phyloP scores from a whole-genome alignment of 1,139 yeast species.

The Hyphopichia burtonii region DNA sequence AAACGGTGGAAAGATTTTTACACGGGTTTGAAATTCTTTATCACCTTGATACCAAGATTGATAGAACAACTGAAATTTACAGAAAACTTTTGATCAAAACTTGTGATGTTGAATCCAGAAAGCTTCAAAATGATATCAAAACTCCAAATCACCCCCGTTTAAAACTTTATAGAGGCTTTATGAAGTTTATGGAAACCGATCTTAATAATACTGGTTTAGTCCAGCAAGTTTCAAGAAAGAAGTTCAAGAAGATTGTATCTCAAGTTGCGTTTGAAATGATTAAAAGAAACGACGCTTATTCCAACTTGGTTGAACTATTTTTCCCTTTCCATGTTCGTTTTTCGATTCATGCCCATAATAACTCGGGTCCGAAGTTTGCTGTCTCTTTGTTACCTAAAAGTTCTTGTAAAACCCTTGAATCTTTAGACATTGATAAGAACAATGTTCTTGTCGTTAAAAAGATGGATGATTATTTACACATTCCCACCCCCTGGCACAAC shows the following conservation, averaged over 20 bases:
- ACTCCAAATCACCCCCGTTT: conserved; percentile 51
- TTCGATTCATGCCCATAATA: conserved; percentile 61
- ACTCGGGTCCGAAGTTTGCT: conserved; percentile 60
- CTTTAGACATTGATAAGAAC: conserved; percentile 30
- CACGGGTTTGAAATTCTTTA: conserved; percentile 27
- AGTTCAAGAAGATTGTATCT: conserved; percentile 49
- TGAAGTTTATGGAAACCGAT: conserved; percentile 61
- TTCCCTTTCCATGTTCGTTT: conserved; percentile 60
- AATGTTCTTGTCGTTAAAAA: conserved; percentile 20
- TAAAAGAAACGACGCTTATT: conserved; percentile 62
- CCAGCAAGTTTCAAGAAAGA: conserved; percentile 40
- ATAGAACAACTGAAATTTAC: conserved; percentile 34
- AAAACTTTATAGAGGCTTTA: conserved; percentile 53
- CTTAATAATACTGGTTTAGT: conserved; percentile 42
- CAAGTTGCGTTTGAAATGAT: conserved; percentile 65
- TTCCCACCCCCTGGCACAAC: conserved; percentile 68
- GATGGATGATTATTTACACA: conserved; percentile 21
- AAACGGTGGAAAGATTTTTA: conserved; percentile 16
- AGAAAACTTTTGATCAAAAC: conserved; percentile 35
- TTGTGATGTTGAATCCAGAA: conserved; percentile 42
- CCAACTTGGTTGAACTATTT: conserved; percentile 57
- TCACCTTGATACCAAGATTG: conserved; percentile 33
- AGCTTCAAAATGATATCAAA: conserved; percentile 32
- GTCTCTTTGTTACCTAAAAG: conserved; percentile 46
- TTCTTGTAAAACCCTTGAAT: conserved; percentile 38